These are phyloP conservation scores for Salix arbutifolia DNA, from an alignment of 345 rosid species.

Conservation along the genomic window DNA sequence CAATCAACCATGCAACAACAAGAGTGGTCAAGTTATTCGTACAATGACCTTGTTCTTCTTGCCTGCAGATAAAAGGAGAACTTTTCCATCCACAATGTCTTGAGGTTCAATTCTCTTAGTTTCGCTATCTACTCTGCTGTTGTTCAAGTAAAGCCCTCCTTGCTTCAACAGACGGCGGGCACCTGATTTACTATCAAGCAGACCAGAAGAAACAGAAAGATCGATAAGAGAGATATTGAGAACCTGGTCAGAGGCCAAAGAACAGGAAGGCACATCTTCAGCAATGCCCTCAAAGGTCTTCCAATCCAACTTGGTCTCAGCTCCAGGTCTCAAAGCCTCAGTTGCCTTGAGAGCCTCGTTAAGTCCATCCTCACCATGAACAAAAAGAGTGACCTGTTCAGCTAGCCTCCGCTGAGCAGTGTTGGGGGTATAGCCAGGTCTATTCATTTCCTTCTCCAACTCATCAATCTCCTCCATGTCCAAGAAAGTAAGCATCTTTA, in stretches of 20 bases:
- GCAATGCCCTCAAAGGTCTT: slow-evolving; percentile 76
- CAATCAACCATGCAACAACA: not conserved
- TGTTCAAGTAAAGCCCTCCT: slow-evolving; percentile 95
- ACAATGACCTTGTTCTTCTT: slow-evolving; percentile 91
- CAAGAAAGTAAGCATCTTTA: slow-evolving; percentile 73
- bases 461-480: slow-evolving; percentile 59
- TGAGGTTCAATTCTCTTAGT: slow-evolving; percentile 57
- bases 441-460: slow-evolving; percentile 62
- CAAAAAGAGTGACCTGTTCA: slow-evolving; percentile 84
- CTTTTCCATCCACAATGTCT: slow-evolving; percentile 83
- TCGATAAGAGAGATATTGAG: slow-evolving; percentile 55
- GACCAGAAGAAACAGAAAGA: slow-evolving; percentile 69
- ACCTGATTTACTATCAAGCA: slow-evolving; percentile 82
- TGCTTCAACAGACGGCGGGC: slow-evolving; percentile 81
- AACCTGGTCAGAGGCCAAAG: slow-evolving; percentile 53
- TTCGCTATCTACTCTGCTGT: slow-evolving; percentile 71
- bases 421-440: slow-evolving; percentile 68
- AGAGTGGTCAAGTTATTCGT: slow-evolving; percentile 51
- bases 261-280: slow-evolving; percentile 83
- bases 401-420: slow-evolving; percentile 71
- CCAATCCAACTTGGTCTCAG: slow-evolving; percentile 89
- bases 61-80: slow-evolving; percentile 87
- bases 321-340: slow-evolving; percentile 86
- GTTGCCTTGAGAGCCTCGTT: slow-evolving; percentile 87
- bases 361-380: slow-evolving; percentile 88